A percentile compares a stretch with the other conserved stretches of the same genome.
phyloP scores from a whole-genome alignment of 768 basidiomycete species.

The Cyclocybe cylindracea region DNA sequence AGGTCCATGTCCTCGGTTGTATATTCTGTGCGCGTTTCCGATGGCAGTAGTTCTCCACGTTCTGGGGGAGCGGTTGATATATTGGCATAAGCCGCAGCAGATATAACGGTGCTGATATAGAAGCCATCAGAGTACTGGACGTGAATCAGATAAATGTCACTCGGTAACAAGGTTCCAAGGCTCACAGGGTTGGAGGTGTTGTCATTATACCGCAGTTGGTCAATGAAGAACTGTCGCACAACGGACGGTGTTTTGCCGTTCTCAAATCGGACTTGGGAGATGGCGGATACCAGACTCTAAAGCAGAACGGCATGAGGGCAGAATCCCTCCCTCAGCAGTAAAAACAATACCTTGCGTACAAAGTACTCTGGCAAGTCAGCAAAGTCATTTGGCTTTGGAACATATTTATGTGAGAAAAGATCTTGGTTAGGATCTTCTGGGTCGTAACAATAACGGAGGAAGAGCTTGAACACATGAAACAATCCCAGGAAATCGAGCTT shows the following conservation, averaged over 20 bases:
- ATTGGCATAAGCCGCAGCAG: conserved; percentile 77
- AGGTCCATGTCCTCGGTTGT: conserved; percentile 70
- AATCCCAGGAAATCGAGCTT: conserved; percentile 86
- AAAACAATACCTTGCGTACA: conserved; percentile 76
- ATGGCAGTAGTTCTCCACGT: conserved; percentile 72
- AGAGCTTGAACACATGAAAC: conserved; percentile 95
- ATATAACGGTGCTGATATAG: conserved; percentile 86
- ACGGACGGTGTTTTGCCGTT: conserved; percentile 85
- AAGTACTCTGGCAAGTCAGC: conserved; percentile 91
- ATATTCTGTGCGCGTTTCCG: conserved; percentile 66
- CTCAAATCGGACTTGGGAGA: conserved; percentile 85
- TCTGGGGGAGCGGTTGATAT: conserved; percentile 79
- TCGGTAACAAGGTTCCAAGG: not conserved
- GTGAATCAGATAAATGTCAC: not conserved
- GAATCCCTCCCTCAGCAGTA: not conserved
- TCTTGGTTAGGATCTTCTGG: conserved; percentile 82
- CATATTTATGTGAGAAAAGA: conserved; percentile 83
- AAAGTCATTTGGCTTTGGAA: conserved; percentile 96
- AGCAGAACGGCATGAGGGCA: not conserved
- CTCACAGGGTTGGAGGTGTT: conserved; percentile 88
- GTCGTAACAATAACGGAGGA: conserved; percentile 88
- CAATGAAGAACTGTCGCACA: conserved; percentile 85
- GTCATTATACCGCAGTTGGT: conserved; percentile 93
- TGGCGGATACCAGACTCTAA: conserved; percentile 78
- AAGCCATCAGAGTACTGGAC: conserved; percentile 86